Conservation (phyloP, 2,329 filamentous ascomycete species). For the Fusarium sp. region DNA sequence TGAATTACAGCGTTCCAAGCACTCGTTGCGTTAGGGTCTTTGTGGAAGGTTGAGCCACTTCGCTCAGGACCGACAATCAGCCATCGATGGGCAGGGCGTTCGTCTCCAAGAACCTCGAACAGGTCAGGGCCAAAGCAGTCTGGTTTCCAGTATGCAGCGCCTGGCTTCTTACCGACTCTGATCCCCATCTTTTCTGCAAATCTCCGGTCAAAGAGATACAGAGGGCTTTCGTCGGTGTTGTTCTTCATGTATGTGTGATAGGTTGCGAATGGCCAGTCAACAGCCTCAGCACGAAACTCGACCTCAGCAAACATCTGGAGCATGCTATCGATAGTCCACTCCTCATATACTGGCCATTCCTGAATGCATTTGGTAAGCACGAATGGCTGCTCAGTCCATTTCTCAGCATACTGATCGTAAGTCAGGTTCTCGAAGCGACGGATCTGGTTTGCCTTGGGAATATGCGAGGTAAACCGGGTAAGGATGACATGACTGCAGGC, state of each 20-base stretch:
- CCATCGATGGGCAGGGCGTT: conserved; percentile 91
- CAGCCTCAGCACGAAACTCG: conserved; percentile 87
- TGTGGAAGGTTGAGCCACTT: conserved; percentile 95
- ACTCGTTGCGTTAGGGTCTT: conserved; percentile 76
- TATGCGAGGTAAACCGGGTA: conserved; percentile 72
- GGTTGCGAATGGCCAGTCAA: conserved; percentile 87
- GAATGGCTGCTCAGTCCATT: conserved; percentile 85
- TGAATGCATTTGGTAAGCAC: conserved; percentile 85
- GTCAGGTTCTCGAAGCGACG: conserved; percentile 73
- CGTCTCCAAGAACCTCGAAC: conserved; percentile 79
- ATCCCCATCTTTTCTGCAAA: conserved; percentile 90
- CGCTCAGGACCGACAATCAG: conserved; percentile 88
- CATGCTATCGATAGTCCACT: conserved; percentile 79
- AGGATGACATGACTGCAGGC: conserved; percentile 83
- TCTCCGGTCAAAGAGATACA: conserved; percentile 90
- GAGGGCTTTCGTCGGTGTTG: conserved; percentile 84
- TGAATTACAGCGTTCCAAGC: conserved; percentile 95
- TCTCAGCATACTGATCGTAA: conserved; percentile 75
- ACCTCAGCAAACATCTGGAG: conserved; percentile 71
- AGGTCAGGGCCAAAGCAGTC: conserved; percentile 87
- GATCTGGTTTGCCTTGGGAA: conserved; percentile 80
- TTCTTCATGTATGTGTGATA: conserved; percentile 86
- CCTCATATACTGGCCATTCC: conserved; percentile 79
- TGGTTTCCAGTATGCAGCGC: conserved; percentile 78
- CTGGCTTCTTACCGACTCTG: conserved; percentile 62